phyloP scores from a whole-genome alignment of 78 protist genomes.

The Dictyostelium capitatum region DNA sequence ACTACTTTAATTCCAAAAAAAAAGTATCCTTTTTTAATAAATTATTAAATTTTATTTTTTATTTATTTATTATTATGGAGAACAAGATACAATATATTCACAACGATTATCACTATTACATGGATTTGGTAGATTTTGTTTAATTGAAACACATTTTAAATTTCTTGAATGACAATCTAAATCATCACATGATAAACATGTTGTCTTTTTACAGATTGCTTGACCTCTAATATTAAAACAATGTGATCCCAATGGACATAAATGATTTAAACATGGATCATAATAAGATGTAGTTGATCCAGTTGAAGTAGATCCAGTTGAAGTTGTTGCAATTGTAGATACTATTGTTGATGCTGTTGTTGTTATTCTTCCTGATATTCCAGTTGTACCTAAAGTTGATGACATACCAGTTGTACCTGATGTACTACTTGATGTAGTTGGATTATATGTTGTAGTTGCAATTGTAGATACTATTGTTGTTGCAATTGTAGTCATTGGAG shows the following conservation, averaged over 20 bases:
- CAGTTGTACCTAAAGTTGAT: background rate
- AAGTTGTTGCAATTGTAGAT: background rate
- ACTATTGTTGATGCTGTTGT: background rate
- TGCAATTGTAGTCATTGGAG: background rate
- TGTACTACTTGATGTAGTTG: background rate
- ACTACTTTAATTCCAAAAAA: too few relatives aligned
- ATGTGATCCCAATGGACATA: background rate
- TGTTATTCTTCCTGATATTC: background rate
- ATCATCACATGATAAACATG: background rate
- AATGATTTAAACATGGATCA: conserved; percentile 3
- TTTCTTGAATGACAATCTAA: background rate
- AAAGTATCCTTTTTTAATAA: too few relatives aligned
- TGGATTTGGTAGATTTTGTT: background rate
- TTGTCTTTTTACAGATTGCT: background rate
- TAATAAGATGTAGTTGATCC: background rate
- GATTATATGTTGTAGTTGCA: background rate
- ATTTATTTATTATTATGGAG: too few relatives aligned
- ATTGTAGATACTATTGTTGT: background rate
- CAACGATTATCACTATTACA: background rate
- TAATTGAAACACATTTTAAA: conserved; percentile 14
- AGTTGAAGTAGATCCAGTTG: background rate
- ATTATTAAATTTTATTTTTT: too few relatives aligned
- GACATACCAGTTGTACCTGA: background rate
- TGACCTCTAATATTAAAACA: background rate
- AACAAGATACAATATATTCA: too few relatives aligned